Evolutionary conservation across 2,329 filamentous ascomycete species (phyloP).

Genomic region (Fonsecaea monophora): DNA sequence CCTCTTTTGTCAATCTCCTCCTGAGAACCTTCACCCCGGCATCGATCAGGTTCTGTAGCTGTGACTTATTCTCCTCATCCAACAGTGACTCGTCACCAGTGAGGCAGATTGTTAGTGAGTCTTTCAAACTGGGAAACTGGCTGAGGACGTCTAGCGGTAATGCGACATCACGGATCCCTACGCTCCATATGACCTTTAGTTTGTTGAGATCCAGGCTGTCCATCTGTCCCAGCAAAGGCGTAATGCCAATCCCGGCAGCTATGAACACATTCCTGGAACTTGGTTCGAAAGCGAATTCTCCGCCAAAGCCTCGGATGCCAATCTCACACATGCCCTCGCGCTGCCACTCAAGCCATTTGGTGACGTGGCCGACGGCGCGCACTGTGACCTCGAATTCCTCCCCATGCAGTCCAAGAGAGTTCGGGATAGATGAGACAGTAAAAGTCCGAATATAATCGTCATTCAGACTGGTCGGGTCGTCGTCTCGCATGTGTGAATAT

Average conservation of each 20-base stretch:
- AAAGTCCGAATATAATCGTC: constrained; percentile 86
- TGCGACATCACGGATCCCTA: constrained; percentile 66
- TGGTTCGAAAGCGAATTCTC: constrained; percentile 59
- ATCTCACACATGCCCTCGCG: constrained; percentile 66
- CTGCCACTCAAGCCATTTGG: constrained; percentile 67
- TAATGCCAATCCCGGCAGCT: constrained; percentile 82
- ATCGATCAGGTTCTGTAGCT: constrained; percentile 49
- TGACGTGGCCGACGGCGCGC: constrained; percentile 72
- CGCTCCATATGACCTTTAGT: constrained; percentile 72
- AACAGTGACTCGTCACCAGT: constrained; percentile 55
- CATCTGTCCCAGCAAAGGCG: constrained; percentile 77
- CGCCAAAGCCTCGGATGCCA: constrained; percentile 75
- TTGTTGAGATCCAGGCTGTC: constrained; percentile 55
- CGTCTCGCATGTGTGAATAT: constrained; percentile 83
- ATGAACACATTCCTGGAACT: constrained; percentile 63
- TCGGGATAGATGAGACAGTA: constrained; percentile 72
- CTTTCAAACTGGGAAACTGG: constrained; percentile 59
- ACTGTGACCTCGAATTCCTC: constrained; percentile 74
- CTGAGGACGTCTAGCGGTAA: constrained; percentile 67
- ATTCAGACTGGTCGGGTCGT: constrained; percentile 79
- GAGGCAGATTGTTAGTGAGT: constrained; percentile 67
- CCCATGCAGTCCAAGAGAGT: constrained; percentile 43
- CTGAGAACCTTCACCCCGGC: constrained; percentile 48
- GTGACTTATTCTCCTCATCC: constrained; percentile 42
- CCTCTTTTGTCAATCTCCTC: constrained; percentile 56